phyloP scores from a whole-genome alignment of 2,329 filamentous ascomycete genomes.

The Penicillium digitatum region DNA sequence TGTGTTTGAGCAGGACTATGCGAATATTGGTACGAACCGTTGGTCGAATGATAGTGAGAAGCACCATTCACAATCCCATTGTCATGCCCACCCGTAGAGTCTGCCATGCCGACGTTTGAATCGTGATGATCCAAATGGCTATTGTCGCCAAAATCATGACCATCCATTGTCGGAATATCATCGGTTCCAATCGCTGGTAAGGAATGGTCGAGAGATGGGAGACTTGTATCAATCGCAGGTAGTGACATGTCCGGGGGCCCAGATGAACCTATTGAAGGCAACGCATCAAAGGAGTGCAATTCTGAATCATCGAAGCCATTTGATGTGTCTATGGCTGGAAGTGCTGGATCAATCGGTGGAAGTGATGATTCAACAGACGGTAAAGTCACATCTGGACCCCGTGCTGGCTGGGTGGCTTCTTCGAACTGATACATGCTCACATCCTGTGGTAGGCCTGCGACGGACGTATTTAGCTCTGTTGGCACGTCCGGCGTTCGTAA shows the following conservation, averaged over 20 bases:
- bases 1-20: slow-evolving; percentile 31
- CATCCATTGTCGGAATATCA: slow-evolving; percentile 32
- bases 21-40: slow-evolving; percentile 32
- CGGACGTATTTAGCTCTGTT: background rate
- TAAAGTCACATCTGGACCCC: slow-evolving; percentile 9
- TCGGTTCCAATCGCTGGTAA: slow-evolving; percentile 31
- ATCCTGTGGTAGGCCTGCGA: background rate
- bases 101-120: slow-evolving; percentile 10
- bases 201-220: slow-evolving; percentile 27
- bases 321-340: slow-evolving; percentile 22
- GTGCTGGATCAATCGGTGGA: slow-evolving; percentile 23
- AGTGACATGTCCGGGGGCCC: slow-evolving; percentile 20
- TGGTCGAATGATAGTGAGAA: slow-evolving; percentile 46
- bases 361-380: slow-evolving; percentile 23
- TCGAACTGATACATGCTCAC: background rate
- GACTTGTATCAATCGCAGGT: slow-evolving; percentile 26
- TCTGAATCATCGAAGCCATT: slow-evolving; percentile 27
- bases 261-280: slow-evolving; percentile 21
- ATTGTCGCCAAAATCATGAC: slow-evolving; percentile 24
- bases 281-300: slow-evolving; percentile 24
- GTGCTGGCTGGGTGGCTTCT: background rate
- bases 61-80: slow-evolving; percentile 31
- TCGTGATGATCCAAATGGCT: slow-evolving; percentile 19
- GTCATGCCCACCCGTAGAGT: slow-evolving; percentile 20
- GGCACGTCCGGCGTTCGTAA: background rate